Conservation (phyloP, 2,329 filamentous ascomycete species). For the Hymenoscyphus linearis region DNA sequence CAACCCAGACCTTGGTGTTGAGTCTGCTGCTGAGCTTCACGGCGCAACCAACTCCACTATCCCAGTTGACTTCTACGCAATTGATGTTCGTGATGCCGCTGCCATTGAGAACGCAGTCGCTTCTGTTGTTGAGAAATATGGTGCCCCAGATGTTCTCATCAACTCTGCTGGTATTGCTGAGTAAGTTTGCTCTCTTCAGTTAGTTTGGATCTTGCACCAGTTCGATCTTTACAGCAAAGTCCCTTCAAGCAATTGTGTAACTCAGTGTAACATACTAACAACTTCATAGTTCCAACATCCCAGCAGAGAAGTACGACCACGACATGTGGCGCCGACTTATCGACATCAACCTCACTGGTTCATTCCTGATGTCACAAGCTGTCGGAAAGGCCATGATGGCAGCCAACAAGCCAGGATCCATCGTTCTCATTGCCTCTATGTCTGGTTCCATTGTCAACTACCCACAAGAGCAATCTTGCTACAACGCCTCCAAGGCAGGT, state of each 20-base stretch:
- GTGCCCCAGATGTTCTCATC: conserved; percentile 68
- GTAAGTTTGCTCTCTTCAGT: conserved; percentile 34
- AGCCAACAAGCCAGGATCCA: conserved; percentile 64
- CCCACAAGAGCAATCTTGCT: conserved; percentile 76
- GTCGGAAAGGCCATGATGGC: conserved; percentile 68
- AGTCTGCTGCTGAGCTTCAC: conserved; percentile 64
- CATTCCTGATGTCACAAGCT: conserved; percentile 72
- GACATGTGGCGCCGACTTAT: conserved; percentile 74
- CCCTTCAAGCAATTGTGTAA: not conserved
- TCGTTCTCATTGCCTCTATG: conserved; percentile 76
- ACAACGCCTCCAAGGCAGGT: conserved; percentile 80
- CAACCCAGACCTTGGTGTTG: conserved; percentile 68
- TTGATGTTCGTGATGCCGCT: conserved; percentile 67
- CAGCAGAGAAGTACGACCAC: conserved; percentile 70
- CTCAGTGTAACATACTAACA: conserved; percentile 7
- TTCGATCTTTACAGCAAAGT: conserved; percentile 9
- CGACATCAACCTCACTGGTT: conserved; percentile 77
- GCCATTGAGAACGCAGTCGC: conserved; percentile 66
- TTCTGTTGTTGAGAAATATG: conserved; percentile 60
- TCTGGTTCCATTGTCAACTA: conserved; percentile 81
- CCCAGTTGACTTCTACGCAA: conserved; percentile 71
- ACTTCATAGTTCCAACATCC: conserved; percentile 62
- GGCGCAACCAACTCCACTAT: conserved; percentile 58
- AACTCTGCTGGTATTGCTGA: conserved; percentile 78
- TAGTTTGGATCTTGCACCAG: not conserved